A percentile compares a stretch with the other conserved stretches of the same genome.
Evolutionary conservation across 2,329 filamentous ascomycete species (phyloP).

Genomic region (Colletotrichum echinochloae): DNA sequence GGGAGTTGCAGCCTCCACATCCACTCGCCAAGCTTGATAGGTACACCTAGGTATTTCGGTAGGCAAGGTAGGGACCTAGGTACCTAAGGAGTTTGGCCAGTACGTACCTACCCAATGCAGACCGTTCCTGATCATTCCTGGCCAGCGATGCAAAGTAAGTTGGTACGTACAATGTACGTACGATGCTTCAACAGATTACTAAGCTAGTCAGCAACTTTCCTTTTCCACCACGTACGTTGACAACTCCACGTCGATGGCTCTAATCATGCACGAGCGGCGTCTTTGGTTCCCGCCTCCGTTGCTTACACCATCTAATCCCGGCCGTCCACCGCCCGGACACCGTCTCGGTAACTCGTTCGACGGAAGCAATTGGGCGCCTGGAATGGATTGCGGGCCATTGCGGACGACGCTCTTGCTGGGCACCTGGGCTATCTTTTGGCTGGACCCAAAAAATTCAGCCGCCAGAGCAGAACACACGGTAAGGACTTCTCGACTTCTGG

Average conservation of each 20-base stretch:
- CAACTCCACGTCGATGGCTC: slow-evolving; percentile 23
- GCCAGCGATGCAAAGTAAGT: too few species aligned
- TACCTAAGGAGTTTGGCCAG: not conserved
- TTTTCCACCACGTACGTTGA: not conserved
- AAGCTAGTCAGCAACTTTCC: not conserved
- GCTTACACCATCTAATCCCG: slow-evolving; percentile 18
- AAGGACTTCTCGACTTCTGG: not conserved
- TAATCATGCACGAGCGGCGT: slow-evolving; percentile 14
- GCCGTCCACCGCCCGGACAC: slow-evolving; percentile 18
- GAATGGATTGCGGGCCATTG: not conserved
- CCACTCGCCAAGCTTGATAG: not conserved
- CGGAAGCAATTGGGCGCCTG: not conserved
- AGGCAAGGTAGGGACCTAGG: not conserved
- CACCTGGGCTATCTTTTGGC: not conserved
- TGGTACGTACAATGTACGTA: not conserved
- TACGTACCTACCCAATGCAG: too few species aligned
- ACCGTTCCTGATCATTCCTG: too few species aligned
- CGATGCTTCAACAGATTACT: not conserved
- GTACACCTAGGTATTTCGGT: not conserved
- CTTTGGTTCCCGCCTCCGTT: slow-evolving; percentile 18
- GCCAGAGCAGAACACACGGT: too few species aligned
- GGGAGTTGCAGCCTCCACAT: not conserved
- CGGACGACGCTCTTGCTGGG: not conserved
- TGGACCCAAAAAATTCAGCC: not conserved
- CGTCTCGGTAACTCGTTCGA: slow-evolving; percentile 12